Percentiles rank a stretch among this genome's conserved stretches.
Evolutionary conservation across 805 yeast species (phyloP).

Genomic region (Lipomyces yamanashiensis): DNA sequence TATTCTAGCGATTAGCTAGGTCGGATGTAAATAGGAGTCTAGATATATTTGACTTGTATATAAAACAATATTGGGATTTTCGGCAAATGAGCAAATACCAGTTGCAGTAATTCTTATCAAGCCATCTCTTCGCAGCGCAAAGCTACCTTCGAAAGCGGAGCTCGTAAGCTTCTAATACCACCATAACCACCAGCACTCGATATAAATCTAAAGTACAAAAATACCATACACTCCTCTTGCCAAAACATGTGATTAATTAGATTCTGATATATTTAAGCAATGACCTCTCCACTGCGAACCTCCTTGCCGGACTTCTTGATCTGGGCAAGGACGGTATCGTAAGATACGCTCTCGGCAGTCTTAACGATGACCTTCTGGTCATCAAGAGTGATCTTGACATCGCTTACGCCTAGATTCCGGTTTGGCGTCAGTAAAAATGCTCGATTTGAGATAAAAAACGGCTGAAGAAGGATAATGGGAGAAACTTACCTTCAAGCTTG

Average conservation of each 20-base stretch:
- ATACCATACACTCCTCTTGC: background rate
- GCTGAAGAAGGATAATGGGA: background rate
- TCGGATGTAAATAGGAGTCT: background rate
- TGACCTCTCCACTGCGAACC: conserved; percentile 65
- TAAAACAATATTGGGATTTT: no score
- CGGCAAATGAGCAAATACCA: no score
- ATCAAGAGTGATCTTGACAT: conserved; percentile 74
- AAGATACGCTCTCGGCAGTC: conserved; percentile 59
- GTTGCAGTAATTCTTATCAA: no score
- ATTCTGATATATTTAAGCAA: conserved; percentile 45
- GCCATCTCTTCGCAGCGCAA: no score
- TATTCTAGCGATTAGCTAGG: background rate
- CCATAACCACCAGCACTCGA: no score
- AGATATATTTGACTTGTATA: no score
- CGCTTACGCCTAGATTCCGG: conserved; percentile 71
- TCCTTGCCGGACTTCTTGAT: conserved; percentile 91
- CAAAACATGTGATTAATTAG: background rate
- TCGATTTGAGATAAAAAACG: background rate
- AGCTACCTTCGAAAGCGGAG: no score
- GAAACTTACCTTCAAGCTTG: conserved; percentile 30
- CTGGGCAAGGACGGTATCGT: conserved; percentile 77
- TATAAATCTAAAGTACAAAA: no score
- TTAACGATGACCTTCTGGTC: conserved; percentile 81
- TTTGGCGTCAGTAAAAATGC: background rate
- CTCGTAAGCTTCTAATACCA: no score